Evolutionary conservation across 2,329 filamentous ascomycete species (phyloP), one percentile per base, ranked within the genome.

Genomic region (Microsporum audouinii): DNA sequence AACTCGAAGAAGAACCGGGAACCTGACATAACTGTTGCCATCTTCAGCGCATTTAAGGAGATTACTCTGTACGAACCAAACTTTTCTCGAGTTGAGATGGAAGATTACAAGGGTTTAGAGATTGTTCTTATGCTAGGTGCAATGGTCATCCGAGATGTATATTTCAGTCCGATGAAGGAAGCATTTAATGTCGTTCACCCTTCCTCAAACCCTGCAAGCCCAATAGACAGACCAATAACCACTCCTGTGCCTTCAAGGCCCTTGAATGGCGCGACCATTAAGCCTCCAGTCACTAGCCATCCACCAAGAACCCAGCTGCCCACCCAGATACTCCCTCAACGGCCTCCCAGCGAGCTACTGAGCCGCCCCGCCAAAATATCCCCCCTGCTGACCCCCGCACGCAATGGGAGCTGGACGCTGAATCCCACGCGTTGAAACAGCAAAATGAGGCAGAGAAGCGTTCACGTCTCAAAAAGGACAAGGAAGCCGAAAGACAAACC

Each of bases 1-100:
- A 84, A 83, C 27, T 89, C 86, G 74, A 89, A 80, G 66, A 85
- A 89, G 78, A 88, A 81, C 77, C 92, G 89, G 71, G 94, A 99
- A 71, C 92, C 94, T 0, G 94, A 97, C 74, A 97, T 97, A 67
- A 91, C 91, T 0, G 81, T 97, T n/a, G 91, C 90, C 1, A 82
- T 97, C 68, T 95, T 91, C 78, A 85, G 87, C 66, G 81, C 82
- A 17, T 79, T 86, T 31, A 86, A 84, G 66, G 88, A 91, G 67
- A 75, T 97, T 62, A 95, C 91, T 1, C 81, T 99, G 47, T 96
- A 97, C 77, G 89, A 99, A 73, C 89, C 92, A 3, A 97, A 97
- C 71, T 80, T 97, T 70, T 86, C 88, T 63, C 82, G 94, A 5
- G 87, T 97, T 8, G 91, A 97, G 49, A 85, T 97, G 64, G 91